These are phyloP conservation scores for Mastigamoeba balamuthi DNA, from an alignment of 78 protist genomes.

Conservation along the genomic window DNA sequence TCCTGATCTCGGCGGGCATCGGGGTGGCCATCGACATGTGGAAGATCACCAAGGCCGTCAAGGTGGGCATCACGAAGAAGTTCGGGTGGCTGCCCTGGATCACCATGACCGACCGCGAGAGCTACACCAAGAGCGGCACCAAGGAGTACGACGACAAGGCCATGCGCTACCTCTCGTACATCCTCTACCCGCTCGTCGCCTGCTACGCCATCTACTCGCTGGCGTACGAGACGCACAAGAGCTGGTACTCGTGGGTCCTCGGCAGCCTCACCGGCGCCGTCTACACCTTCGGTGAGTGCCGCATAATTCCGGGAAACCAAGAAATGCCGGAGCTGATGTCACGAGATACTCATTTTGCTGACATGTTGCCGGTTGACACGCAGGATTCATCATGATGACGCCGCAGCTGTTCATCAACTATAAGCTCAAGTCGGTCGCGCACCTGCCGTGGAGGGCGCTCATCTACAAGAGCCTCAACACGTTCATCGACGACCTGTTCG, in stretches of 20 bases:
- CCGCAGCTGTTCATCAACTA: constrained; percentile 97
- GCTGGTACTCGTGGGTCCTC: constrained; percentile 41
- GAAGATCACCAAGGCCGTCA: constrained; percentile 78
- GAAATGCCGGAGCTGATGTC: too few relatives aligned
- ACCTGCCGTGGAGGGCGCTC: constrained; percentile 85
- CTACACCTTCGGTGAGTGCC: constrained; percentile 68
- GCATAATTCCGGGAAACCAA: too few relatives aligned
- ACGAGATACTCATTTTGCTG: too few relatives aligned
- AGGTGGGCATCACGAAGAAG: not conserved
- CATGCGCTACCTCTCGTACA: constrained; percentile 56
- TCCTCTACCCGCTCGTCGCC: constrained; percentile 54
- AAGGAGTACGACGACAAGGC: constrained; percentile 68
- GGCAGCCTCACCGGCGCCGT: constrained; percentile 35
- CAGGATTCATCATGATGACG: constrained; percentile 85
- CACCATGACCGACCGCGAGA: constrained; percentile 2
- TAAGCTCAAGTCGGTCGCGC: constrained; percentile 82
- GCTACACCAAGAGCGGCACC: constrained; percentile 41
- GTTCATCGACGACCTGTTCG: constrained; percentile 93
- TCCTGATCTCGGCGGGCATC: constrained; percentile 42
- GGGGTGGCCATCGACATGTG: constrained; percentile 80
- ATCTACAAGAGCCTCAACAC: constrained; percentile 91
- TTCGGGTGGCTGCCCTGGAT: not conserved
- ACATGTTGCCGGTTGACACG: constrained; percentile 18
- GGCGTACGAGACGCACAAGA: constrained; percentile 63
- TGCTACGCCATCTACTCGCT: constrained; percentile 76